Percentiles rank a stretch among this genome's conserved stretches.
Evolutionary conservation across 495 filamentous ascomycete genomes (phyloP).

Genomic region (Hyaloscypha finlandica): DNA sequence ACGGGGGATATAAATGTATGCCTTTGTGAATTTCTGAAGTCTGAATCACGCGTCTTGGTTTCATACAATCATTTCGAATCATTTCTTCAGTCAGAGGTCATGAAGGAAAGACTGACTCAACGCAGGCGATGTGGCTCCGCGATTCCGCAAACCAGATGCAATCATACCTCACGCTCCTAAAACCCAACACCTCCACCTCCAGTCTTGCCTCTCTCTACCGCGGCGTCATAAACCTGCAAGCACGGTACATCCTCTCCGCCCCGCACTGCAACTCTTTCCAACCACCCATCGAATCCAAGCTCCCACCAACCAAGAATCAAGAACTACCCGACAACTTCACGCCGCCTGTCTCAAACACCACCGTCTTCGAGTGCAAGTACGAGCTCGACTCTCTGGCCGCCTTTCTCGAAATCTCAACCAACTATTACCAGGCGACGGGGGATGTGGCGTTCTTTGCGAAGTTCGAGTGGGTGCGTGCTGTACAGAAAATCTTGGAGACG

Average conservation of each 20-base stretch:
- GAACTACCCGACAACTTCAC: slow-evolving; percentile 35
- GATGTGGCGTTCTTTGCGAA: slow-evolving; percentile 59
- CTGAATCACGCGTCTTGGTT: background rate
- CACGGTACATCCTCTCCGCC: slow-evolving; percentile 57
- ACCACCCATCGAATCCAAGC: slow-evolving; percentile 55
- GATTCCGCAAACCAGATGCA: slow-evolving; percentile 70
- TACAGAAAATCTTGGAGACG: slow-evolving; percentile 50
- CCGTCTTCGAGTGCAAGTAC: slow-evolving; percentile 60
- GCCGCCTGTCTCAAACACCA: slow-evolving; percentile 38
- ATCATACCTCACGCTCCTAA: slow-evolving; percentile 59
- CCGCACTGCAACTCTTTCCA: slow-evolving; percentile 71
- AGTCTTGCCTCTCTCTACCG: slow-evolving; percentile 61
- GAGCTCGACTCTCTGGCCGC: slow-evolving; percentile 69
- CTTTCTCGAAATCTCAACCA: slow-evolving; percentile 58
- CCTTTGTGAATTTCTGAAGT: slow-evolving; percentile 19
- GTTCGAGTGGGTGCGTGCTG: slow-evolving; percentile 53
- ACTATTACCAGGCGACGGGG: slow-evolving; percentile 61
- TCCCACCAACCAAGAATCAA: slow-evolving; percentile 44
- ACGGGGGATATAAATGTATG: slow-evolving; percentile 49
- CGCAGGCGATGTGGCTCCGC: slow-evolving; percentile 69
- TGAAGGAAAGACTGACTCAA: slow-evolving; percentile 61
- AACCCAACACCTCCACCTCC: slow-evolving; percentile 42
- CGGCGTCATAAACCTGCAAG: slow-evolving; percentile 67
- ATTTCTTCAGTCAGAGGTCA: background rate
- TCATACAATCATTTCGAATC: background rate